Evolutionary conservation across 2,329 filamentous ascomycete genomes (phyloP), one percentile per base, ranked within the genome.

Genomic region (Basipetospora chlamydospora): DNA sequence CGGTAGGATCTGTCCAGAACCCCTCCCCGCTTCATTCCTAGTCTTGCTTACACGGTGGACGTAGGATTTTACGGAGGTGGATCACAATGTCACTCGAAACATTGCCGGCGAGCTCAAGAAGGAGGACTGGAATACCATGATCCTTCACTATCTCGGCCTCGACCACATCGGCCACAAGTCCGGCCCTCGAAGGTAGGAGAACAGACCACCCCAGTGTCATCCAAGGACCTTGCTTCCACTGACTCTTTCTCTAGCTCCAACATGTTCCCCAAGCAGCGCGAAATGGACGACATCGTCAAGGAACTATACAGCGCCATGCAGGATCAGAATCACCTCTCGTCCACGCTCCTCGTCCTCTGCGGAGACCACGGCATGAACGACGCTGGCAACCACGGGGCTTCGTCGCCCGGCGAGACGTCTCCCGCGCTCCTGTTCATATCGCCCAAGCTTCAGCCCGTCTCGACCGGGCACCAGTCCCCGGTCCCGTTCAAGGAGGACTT

Each of bases 281-380:
- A 98, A 56, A 98, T 98, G 88, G 88, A 96, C 49, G 66, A 58
- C 1, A 79, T 96, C 43, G 77, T 95, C 26, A 64, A 66, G 42
- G 61, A 73, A 39, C 79, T 98, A 18, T 95, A 84, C 50, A 61
- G 67, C 10, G 80, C 83, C 6, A 80, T 98, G 44, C 69, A 80
- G 49, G 67, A 66, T 4, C 60, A 81, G 39, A 52, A 68, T 1
- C 80, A 94, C 54, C 72, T 95, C 1, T 52, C 72, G 22, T 80
- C 81, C 4, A 86, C 88, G 0, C 61, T 98, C 2, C 69, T 98
- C 31, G 77, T 98, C 3, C 60, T 98, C 6, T 85, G 80, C 39
- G 90, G 90, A 39, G 92, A 98, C 49, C 90, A 98, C 52, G 90
- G 90, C n/a, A 98, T 98, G 90, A 98, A 96, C 47, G 88, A 96